A percentile compares a stretch with the other conserved stretches of the same genome.
Evolutionary conservation across 2,329 filamentous ascomycete genomes (phyloP).

Genomic region (Pestalotiopsis fici): DNA sequence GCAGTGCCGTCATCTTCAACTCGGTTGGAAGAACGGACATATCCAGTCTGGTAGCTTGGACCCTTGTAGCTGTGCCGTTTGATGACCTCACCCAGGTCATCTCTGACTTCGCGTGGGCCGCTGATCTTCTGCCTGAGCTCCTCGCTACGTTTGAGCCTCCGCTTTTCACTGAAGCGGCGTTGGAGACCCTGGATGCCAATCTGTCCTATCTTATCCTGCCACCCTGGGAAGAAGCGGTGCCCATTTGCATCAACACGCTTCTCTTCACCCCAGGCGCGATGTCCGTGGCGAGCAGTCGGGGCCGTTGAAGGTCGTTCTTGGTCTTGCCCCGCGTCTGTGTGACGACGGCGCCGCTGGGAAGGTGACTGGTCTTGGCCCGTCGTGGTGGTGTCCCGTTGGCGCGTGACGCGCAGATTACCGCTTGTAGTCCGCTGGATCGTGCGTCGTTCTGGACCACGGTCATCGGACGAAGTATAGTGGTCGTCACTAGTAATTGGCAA

Average conservation of each 20-base stretch:
- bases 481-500: conserved; percentile 50
- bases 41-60: conserved; percentile 27
- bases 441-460: conserved; percentile 48
- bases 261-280: conserved; percentile 27
- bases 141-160: conserved; percentile 58
- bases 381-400: conserved; percentile 45
- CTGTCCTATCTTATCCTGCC: conserved; percentile 51
- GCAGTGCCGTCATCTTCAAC: neutral
- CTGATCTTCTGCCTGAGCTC: conserved; percentile 63
- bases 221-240: conserved; percentile 31
- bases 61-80: conserved; percentile 42
- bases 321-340: conserved; percentile 20
- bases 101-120: conserved; percentile 57
- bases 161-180: conserved; percentile 57
- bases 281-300: conserved; percentile 24
- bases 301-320: conserved; percentile 38
- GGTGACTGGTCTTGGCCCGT: conserved; percentile 8
- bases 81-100: conserved; percentile 60
- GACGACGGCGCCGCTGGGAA: conserved; percentile 8
- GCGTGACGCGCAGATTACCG: conserved; percentile 61
- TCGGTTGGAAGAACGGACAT: neutral
- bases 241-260: conserved; percentile 31
- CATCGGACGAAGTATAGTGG: conserved; percentile 31
- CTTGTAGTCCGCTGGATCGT: conserved; percentile 61
- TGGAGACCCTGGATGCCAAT: conserved; percentile 52